Base-by-base conservation (phyloP, 805 yeast species). In the Spathaspora sp. region DNA sequence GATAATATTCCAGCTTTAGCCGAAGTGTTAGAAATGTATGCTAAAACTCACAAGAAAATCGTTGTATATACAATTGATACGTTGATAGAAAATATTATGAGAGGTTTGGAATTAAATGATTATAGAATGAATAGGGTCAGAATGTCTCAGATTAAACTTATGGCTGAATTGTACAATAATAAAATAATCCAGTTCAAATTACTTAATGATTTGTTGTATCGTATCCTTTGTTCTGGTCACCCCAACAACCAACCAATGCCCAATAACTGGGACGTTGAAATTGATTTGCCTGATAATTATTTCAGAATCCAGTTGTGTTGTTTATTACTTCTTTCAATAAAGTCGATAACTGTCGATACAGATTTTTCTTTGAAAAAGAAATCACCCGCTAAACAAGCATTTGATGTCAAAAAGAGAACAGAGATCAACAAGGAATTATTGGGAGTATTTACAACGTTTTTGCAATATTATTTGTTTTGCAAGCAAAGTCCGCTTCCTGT, bases 271-370 rank as follows among this genome's bases (percentile, higher is more conserved):
- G 42, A 61, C 2, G 69, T 75, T 29, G 77, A 69, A 16, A 48
- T 77, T n/a, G 97, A 91, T 67, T 69, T 69, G 11, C 83, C 85
- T 0, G 79, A 83, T 57, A 84, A 88, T 59, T 88, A 84, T 61
- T 89, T 89, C 66, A 75, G 97, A 52, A 70, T 89, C 38, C 82
- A 82, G 40, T 66, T 91, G 61, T 63, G 69, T 46, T 69, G 76
- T 44, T 50, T 59, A 19, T 49, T 71, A 29, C 57, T 71, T 32
- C 57, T 46, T 23, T 47, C 62, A 8, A 42, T 68, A 16, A 45
- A 59, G 17, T 49, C 59, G 1, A 45, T 50, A 3, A 23, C 18
- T 40, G 32, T 46, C 32, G 54, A 50, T 18, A 49, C 48, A 19
- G 51, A 52, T 28, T 18, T 51, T 8, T 29, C 43, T 16, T 20